Evolutionary conservation across 305 asterid genomes (phyloP).

Genomic region (Solanum hybrid): DNA sequence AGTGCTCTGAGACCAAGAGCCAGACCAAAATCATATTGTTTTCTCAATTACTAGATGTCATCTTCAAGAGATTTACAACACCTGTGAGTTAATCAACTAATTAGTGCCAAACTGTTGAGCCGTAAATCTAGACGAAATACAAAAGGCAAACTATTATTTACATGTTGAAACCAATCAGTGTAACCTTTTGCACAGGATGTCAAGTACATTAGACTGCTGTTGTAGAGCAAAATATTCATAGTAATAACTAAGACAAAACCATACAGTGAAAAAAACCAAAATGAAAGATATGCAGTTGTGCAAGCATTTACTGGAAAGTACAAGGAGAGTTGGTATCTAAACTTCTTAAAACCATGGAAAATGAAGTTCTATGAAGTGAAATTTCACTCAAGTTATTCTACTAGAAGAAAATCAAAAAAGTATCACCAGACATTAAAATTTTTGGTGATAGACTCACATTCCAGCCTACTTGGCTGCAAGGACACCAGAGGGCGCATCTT

Average conservation of each 20-base stretch:
- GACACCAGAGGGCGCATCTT: conserved; percentile 92
- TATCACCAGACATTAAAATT: neutral
- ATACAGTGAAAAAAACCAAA: neutral
- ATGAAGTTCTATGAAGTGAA: neutral
- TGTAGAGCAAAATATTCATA: neutral
- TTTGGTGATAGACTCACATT: conserved; percentile 42
- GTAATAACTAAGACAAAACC: neutral
- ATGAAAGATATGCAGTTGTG: neutral
- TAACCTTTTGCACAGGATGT: neutral
- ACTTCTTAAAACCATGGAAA: neutral
- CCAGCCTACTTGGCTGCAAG: conserved; percentile 89
- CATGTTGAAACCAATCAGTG: neutral
- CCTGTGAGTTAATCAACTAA: neutral
- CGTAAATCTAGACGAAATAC: neutral
- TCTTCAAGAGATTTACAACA: neutral
- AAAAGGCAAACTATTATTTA: neutral
- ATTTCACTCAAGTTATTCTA: neutral
- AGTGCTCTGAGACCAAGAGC: neutral
- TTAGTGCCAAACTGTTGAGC: neutral
- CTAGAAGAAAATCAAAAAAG: neutral
- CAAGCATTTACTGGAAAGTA: neutral
- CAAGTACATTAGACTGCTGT: neutral
- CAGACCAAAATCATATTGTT: neutral
- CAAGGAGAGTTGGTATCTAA: neutral
- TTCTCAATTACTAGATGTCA: neutral